Base-by-base conservation (phyloP, 768 basidiomycete genomes). In the Boletus rubropictus region DNA sequence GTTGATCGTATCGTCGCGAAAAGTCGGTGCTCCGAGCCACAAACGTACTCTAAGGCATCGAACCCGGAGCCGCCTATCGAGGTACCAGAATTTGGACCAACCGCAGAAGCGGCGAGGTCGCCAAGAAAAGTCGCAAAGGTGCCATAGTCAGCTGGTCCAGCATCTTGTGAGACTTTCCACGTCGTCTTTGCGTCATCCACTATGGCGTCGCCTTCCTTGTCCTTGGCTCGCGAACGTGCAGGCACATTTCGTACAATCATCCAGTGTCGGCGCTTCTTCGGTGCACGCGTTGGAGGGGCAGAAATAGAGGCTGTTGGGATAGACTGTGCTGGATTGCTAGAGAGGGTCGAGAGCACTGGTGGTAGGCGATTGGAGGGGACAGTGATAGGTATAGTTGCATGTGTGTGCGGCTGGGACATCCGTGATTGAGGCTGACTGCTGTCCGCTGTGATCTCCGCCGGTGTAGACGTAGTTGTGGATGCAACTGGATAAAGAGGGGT, bases 61-160 rank as follows among this genome's bases (percentile, higher is more conserved):
- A 29, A 31, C 20, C 36, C 46, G 1, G 28, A 14, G 5, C 15
- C 6, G 9, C 28, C 40, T n/a, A 2, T n/a, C 3, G 33, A 27
- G 18, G 66, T 40, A 3, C 55, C 50, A 4, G 25, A 14, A 11
- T 65, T 41, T 34, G 59, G 51, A 35, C 63, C 58, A 32, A 39
- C 31, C 1, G 70, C 58, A 9, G 71, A 64, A 7, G 61, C 65
- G 1, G 63, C 66, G 2, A 72, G 59, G 32, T 69, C 70, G 7
- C 76, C 78, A 0, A 74, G 66, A 4, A 89, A 66, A 5, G 69
- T 50, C 0, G 83, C 74, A 55, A 81, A 80, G 18, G 78, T 73
- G 2, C 86, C 86, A 54, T 74, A 85, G 58, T 89, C 86, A 0
- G 70, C 57, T 2, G 77, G 65, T 27, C 75, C 76, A 0, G 75